Conservation (phyloP, 78 protist genomes). For the Cavenderia fasciculata region DNA sequence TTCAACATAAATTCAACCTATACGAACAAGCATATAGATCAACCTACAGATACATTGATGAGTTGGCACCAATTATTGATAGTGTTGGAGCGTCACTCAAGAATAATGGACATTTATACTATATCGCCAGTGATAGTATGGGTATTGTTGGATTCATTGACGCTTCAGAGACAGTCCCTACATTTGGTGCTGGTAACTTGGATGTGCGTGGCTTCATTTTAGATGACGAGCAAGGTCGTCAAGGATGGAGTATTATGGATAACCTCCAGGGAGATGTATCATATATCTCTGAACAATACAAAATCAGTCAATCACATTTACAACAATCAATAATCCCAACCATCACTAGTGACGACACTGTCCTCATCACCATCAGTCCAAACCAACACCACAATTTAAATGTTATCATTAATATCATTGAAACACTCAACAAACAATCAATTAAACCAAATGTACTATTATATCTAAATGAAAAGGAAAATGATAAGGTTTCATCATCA, state of each 20-base stretch:
- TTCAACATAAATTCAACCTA: neutral
- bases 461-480: neutral
- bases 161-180: slow-evolving; percentile 82
- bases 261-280: slow-evolving; percentile 67
- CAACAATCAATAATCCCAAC: neutral
- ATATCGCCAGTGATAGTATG: slow-evolving; percentile 22
- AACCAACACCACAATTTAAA: no score
- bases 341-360: slow-evolving; percentile 26
- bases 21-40: slow-evolving; percentile 48
- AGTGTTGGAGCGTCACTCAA: neutral
- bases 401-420: no score
- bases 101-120: slow-evolving; percentile 21
- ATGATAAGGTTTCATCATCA: no score
- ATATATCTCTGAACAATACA: slow-evolving; percentile 20
- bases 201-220: slow-evolving; percentile 74
- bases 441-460: no score
- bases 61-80: slow-evolving; percentile 11
- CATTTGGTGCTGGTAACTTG: slow-evolving; percentile 71
- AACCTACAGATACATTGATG: slow-evolving; percentile 35
- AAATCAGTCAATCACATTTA: slow-evolving; percentile 40
- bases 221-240: neutral
- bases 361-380: no score
- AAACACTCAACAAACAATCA: neutral
- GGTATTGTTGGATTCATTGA: slow-evolving; percentile 81
- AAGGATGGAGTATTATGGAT: slow-evolving; percentile 60